phyloP scores from a whole-genome alignment of 1,284 basidiomycete genomes.

The Polyporus tsugae region DNA sequence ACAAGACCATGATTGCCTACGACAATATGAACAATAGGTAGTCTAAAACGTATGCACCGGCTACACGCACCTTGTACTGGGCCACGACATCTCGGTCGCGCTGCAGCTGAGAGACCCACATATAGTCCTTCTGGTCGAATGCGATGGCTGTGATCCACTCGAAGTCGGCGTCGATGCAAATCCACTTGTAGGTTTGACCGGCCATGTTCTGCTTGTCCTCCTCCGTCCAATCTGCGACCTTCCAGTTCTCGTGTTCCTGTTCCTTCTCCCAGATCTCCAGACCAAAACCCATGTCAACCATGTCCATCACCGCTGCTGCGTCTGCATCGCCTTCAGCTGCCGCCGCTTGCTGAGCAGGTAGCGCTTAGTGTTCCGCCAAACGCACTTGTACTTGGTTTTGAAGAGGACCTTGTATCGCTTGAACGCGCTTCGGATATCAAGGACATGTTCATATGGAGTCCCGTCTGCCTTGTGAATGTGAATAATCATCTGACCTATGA shows the following conservation, averaged over 20 bases:
- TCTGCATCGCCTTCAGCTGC: conserved; percentile 92
- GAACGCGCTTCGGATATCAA: conserved; percentile 88
- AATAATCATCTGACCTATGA: conserved; percentile 94
- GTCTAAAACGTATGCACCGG: background rate
- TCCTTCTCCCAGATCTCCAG: conserved; percentile 97
- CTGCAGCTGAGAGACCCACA: conserved; percentile 98
- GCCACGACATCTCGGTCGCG: conserved; percentile 98
- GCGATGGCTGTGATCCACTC: conserved; percentile 96
- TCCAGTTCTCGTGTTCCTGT: conserved; percentile 92
- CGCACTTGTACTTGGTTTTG: conserved; percentile 99
- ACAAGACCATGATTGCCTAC: no score
- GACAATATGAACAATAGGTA: no score
- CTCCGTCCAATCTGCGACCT: conserved; percentile 97
- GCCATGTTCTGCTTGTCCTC: conserved; percentile 95
- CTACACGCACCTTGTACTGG: conserved; percentile 58
- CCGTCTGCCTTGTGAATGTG: conserved; percentile 99
- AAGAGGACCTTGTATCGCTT: conserved; percentile 98
- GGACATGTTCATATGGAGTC: conserved; percentile 97
- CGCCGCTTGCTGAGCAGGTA: conserved; percentile 94
- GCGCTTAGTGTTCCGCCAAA: conserved; percentile 92
- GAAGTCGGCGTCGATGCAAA: conserved; percentile 98
- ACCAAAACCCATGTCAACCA: conserved; percentile 97
- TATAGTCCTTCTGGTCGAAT: conserved; percentile 97
- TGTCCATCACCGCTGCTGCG: conserved; percentile 91
- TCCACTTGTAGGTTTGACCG: conserved; percentile 99